Base-by-base conservation (phyloP, 2,329 filamentous ascomycete species). In the Bipolaris zeicola region DNA sequence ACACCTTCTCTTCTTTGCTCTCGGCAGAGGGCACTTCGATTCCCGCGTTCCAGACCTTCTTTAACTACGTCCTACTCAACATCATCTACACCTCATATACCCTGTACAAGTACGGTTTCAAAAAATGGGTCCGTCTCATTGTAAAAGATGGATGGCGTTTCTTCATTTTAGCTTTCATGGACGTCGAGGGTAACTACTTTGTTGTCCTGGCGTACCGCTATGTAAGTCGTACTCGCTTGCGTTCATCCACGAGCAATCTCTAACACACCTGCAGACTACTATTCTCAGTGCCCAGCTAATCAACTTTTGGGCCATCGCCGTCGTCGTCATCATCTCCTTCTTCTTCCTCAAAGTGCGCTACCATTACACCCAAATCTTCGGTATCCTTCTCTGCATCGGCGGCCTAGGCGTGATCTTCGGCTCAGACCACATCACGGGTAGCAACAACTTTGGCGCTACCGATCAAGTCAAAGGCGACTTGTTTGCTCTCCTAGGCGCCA, bases 111-210 rank as follows among this genome's bases (percentile, higher is more conserved):
- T 91, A 96, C 72, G 94, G 95, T 4, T 82, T 87, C 66, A 87
- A 85, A 69, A 85, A 85, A 67, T 96, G 90, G 84, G 72, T 79
- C 44, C 79, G 80, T 46, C 75, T 96, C 52, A 71, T 92, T 13
- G 73, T 79, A 50, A 84, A 82, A 58, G 89, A 96, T 73, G 91
- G 92, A 56, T 98, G 94, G 95, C 92, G 92, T 78, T 98, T 82
- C 79, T 84, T 96, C 68, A 91, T 97, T 76, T 86, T 99, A 59
- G 87, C 90, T 50, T 97, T 98, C 77, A 85, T 95, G 66, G 95
- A 99, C 73, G 94, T 98, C 47, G 86, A 97, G 78, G 95, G 95
- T 60, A 99, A 99, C 80, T 99, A 97, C 82, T 98, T 98, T 75
- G 93, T 93, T 69, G 94, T 99, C 48, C 84, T 97, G 47, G 95